phyloP scores from a whole-genome alignment of 306 rosid genomes.

The Crotalaria pallida region DNA sequence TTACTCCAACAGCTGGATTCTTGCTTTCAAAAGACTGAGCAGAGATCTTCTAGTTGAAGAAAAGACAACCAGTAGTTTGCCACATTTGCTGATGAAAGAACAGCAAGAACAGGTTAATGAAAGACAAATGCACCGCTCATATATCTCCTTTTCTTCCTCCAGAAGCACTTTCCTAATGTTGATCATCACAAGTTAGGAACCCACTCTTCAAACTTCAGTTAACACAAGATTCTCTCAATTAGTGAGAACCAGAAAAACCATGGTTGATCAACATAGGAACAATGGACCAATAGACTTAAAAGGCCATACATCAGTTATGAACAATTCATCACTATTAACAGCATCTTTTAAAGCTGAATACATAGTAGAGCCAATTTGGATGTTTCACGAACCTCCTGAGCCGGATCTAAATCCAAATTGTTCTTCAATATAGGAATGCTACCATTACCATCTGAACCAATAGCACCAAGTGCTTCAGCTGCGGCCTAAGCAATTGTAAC shows the following conservation, averaged over 20 bases:
- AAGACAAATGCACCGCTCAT: slow-evolving; percentile 41
- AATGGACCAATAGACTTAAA: slow-evolving; percentile 85
- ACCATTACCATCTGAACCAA: slow-evolving; percentile 70
- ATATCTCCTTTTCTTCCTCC: slow-evolving; percentile 77
- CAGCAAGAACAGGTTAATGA: too few species aligned
- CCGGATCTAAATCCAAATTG: slow-evolving; percentile 74
- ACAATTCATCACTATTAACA: slow-evolving; percentile 14
- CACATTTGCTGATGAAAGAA: too few species aligned
- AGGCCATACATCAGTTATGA: slow-evolving; percentile 48
- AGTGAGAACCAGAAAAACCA: slow-evolving; percentile 43
- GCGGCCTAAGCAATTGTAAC: slow-evolving; percentile 54
- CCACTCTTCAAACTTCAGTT: neutral
- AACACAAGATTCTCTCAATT: neutral
- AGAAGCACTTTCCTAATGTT: slow-evolving; percentile 66
- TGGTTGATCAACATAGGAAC: slow-evolving; percentile 57
- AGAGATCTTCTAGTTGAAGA: too few species aligned
- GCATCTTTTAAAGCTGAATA: slow-evolving; percentile 57
- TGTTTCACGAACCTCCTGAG: slow-evolving; percentile 92
- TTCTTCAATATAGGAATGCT: slow-evolving; percentile 49
- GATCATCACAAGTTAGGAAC: slow-evolving; percentile 27
- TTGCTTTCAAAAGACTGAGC: too few species aligned
- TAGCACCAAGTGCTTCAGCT: slow-evolving; percentile 97
- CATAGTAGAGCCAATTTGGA: slow-evolving; percentile 86
- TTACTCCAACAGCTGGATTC: too few species aligned
- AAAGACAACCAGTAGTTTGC: too few species aligned